These are phyloP conservation scores for Barbatosphaeria neglecta DNA, from an alignment of 495 filamentous ascomycete genomes.

Conservation along the genomic window DNA sequence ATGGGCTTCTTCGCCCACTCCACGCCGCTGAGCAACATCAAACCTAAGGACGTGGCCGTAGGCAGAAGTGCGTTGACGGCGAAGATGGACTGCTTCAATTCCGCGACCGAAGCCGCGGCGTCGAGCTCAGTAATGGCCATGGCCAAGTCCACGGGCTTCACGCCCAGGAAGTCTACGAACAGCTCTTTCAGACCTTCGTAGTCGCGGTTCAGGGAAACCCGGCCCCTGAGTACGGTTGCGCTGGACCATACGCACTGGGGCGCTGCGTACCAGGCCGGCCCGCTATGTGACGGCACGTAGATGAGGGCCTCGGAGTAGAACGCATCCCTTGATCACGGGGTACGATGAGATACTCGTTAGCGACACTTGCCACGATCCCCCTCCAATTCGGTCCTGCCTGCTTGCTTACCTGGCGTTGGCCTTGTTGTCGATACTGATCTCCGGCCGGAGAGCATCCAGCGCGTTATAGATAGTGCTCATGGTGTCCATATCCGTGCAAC, in stretches of 20 bases:
- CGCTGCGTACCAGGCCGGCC: conserved; percentile 16
- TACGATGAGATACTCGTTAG: conserved; percentile 4
- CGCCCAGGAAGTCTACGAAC: conserved; percentile 22
- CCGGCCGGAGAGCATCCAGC: neutral
- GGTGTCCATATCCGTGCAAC: conserved; percentile 2
- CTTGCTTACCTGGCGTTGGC: conserved; percentile 1
- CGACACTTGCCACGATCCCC: neutral
- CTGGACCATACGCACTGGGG: conserved; percentile 30
- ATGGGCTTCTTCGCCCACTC: neutral
- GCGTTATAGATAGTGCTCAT: conserved; percentile 1
- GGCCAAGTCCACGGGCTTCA: conserved; percentile 15
- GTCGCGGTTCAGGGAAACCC: conserved; percentile 15
- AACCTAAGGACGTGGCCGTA: neutral
- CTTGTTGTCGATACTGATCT: neutral
- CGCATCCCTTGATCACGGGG: conserved; percentile 3
- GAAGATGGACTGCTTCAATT: conserved; percentile 24
- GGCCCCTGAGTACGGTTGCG: conserved; percentile 22
- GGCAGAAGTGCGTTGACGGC: conserved; percentile 19
- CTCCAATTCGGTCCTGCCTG: neutral
- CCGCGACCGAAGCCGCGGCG: conserved; percentile 7
- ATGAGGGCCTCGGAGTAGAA: conserved; percentile 19
- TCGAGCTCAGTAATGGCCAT: conserved; percentile 25
- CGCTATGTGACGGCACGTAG: conserved; percentile 6
- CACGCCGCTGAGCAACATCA: too few relatives aligned
- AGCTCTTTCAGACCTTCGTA: conserved; percentile 24